These are phyloP conservation scores for Cladosporium sp. DNA, from an alignment of 2,329 filamentous ascomycete species.

Conservation along the genomic window DNA sequence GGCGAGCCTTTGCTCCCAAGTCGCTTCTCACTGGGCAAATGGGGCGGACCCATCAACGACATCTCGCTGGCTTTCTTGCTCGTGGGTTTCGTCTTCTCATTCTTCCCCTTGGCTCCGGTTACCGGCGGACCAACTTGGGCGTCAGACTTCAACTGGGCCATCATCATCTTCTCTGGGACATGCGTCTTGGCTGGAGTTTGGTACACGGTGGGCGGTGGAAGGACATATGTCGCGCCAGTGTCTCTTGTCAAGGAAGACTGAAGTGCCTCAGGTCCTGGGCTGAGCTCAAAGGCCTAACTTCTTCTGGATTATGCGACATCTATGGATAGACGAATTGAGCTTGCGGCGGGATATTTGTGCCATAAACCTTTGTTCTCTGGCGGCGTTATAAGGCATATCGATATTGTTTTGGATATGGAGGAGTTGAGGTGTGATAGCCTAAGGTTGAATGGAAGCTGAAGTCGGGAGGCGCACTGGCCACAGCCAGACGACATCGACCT, in stretches of 20 bases:
- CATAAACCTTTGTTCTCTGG: no score
- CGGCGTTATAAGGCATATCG: no score
- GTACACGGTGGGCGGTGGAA: constrained; percentile 22
- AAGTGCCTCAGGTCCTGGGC: not conserved
- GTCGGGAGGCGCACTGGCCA: no score
- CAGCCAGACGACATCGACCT: no score
- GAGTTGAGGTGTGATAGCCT: no score
- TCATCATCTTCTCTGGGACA: constrained; percentile 26
- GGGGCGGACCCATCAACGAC: constrained; percentile 27
- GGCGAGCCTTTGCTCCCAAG: constrained; percentile 27
- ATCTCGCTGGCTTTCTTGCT: constrained; percentile 26
- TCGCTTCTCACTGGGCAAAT: constrained; percentile 29
- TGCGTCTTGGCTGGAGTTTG: constrained; percentile 21
- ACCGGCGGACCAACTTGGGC: constrained; percentile 19
- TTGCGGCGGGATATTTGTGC: no score
- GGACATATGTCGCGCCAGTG: constrained; percentile 27
- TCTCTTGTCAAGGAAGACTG: constrained; percentile 25
- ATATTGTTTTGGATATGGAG: no score
- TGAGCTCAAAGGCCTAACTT: no score
- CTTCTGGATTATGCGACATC: no score
- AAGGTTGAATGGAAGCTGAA: no score
- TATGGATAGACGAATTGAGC: no score
- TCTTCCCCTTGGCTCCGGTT: constrained; percentile 25
- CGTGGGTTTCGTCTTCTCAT: constrained; percentile 29
- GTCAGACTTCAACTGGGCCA: constrained; percentile 28